Evolutionary conservation across 768 basidiomycete species (phyloP).

Genomic region (Chalciporus piperatus): DNA sequence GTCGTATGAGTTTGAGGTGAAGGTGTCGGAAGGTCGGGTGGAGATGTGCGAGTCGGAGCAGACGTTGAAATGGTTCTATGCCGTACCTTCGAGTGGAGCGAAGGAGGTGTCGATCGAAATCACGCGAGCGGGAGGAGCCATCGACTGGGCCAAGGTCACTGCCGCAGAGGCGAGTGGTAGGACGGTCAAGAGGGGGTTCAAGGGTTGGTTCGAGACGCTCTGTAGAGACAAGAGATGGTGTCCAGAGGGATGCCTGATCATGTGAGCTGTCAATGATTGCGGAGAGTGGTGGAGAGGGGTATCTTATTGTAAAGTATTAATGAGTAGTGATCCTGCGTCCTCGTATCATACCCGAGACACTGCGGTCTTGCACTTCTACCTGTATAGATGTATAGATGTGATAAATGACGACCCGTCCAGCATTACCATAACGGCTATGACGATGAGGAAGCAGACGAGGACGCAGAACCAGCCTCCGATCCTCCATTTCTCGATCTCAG

Average conservation of each 20-base stretch:
- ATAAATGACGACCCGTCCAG: background rate
- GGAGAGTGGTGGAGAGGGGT: slow-evolving; percentile 1
- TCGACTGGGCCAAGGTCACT: slow-evolving; percentile 21
- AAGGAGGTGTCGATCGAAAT: slow-evolving; percentile 41
- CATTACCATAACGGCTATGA: background rate
- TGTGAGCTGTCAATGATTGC: slow-evolving; percentile 11
- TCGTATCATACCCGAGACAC: slow-evolving; percentile 1
- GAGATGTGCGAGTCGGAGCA: slow-evolving; percentile 49
- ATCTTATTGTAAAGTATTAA: slow-evolving; percentile 13
- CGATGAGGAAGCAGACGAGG: slow-evolving; percentile 1
- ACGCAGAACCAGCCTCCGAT: background rate
- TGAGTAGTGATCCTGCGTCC: background rate
- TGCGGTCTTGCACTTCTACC: too few species aligned
- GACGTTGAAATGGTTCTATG: slow-evolving; percentile 50
- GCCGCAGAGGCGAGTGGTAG: background rate
- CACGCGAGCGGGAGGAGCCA: slow-evolving; percentile 40
- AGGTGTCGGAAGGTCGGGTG: slow-evolving; percentile 46
- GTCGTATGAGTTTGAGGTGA: slow-evolving; percentile 40
- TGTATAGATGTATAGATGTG: background rate
- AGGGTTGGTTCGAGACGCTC: slow-evolving; percentile 8
- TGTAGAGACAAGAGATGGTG: slow-evolving; percentile 8
- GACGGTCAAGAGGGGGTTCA: background rate
- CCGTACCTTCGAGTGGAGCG: slow-evolving; percentile 26
- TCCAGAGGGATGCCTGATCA: slow-evolving; percentile 20
- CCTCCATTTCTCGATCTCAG: background rate